Base-by-base conservation (phyloP, 2,329 filamentous ascomycete genomes). In the Trichophyton rubrum region DNA sequence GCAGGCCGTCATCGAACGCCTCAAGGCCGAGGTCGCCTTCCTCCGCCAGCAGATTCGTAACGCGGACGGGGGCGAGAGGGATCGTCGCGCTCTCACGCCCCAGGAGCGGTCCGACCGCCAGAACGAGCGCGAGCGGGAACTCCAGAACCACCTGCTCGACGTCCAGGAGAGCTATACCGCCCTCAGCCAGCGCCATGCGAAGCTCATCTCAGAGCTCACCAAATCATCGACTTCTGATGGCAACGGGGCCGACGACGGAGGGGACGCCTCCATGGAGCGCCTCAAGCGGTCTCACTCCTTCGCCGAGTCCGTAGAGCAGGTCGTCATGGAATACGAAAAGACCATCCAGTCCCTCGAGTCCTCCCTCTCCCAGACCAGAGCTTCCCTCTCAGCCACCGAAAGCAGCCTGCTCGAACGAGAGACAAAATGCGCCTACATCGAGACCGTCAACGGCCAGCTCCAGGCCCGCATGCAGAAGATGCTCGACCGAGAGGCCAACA, bases 251-350 rank as follows among this genome's bases (percentile, higher is more conserved):
- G 84, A 86, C 47, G 82, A 85, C 59, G 81, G 84, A 11, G 77
- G 86, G 15, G 89, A 85, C 60, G 90, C 92, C 70, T 89, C 90
- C 0, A 86, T 90, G 24, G 91, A 96, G 71, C 83, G 93, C 59
- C 77, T 97, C 65, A 95, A 96, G 71, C 86, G 93, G 45, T 99
- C 95, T 17, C 96, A 95, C 71, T 95, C 89, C 0, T 97, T 99
- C 70, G 91, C 92, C 1, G 88, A 95, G 71, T 92, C 92, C 30
- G 92, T 99, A 20, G 93, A 99, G 69, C 89, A 95, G 69, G 90
- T 99, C 22, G 90, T 99, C 2, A 78, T 97, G 56, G 93, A 99
- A 74, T 99, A 99, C 71, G 95, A 99, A 73, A 97, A 95, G 80
- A 99, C 95, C 0, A 99, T 99, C 57, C 91, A 97, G 72, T 87